These are phyloP conservation scores for Pestalotiopsis sp. DNA, from an alignment of 2,329 filamentous ascomycete genomes.

Conservation along the genomic window DNA sequence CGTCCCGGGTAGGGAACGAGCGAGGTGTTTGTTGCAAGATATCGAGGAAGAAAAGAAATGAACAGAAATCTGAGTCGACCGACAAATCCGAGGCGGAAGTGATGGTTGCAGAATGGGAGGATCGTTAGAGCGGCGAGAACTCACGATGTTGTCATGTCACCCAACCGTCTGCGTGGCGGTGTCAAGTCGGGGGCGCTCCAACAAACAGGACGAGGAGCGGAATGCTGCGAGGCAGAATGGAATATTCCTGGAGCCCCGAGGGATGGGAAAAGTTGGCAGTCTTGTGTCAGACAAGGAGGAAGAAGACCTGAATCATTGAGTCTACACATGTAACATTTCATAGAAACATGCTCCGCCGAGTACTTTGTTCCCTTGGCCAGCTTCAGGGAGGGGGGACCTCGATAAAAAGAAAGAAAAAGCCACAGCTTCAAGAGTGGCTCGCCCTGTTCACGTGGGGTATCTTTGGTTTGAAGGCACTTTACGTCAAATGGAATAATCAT, in stretches of 20 bases:
- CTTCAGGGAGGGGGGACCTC: background rate
- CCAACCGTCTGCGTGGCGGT: background rate
- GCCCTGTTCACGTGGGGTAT: background rate
- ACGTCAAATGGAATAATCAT: background rate
- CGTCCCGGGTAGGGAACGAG: background rate
- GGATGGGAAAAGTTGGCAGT: background rate
- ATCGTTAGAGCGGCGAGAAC: background rate
- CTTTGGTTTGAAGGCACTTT: background rate
- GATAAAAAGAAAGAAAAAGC: background rate
- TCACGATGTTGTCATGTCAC: background rate
- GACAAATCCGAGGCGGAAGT: background rate
- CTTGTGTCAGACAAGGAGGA: background rate
- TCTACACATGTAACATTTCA: background rate
- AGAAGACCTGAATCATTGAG: background rate
- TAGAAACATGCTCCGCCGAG: background rate
- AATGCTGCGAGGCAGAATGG: background rate
- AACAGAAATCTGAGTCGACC: background rate
- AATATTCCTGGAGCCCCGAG: background rate
- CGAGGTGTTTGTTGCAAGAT: background rate
- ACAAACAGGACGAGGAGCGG: background rate
- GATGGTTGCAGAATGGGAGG: background rate
- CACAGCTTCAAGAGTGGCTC: background rate
- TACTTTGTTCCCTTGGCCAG: background rate
- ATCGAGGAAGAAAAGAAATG: background rate
- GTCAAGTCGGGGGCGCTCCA: background rate